Evolutionary conservation across 257 asterid species (phyloP).

Genomic region (Rauvolfia tetraphylla): DNA sequence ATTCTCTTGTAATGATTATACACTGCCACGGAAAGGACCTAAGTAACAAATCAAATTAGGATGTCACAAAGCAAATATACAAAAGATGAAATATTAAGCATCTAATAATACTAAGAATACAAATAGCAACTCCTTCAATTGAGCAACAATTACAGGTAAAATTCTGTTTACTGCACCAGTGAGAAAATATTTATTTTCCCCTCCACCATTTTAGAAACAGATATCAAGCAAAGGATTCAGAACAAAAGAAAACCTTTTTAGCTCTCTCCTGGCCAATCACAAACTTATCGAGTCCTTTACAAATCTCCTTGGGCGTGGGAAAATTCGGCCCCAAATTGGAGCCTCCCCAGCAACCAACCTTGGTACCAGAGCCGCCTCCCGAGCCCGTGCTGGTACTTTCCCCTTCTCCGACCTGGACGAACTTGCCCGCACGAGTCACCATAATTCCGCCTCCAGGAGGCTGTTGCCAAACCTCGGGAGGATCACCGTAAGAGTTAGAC

Average conservation of each 20-base stretch:
- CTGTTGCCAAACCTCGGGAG: conserved; percentile 99
- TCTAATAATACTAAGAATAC: neutral
- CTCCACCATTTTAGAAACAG: neutral
- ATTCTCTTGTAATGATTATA: conserved; percentile 99
- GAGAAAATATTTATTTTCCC: neutral
- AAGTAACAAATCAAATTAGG: conserved; percentile 15
- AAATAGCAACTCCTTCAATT: neutral
- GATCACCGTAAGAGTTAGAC: conserved; percentile 73
- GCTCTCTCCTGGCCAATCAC: conserved; percentile 98
- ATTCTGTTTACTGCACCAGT: neutral
- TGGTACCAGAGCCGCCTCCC: conserved; percentile 56
- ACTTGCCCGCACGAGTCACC: conserved; percentile 59
- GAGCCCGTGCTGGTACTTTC: conserved; percentile 47
- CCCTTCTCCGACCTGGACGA: conserved; percentile 48
- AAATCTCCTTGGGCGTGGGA: conserved; percentile 96
- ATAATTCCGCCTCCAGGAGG: conserved; percentile 71
- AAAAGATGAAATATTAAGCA: neutral
- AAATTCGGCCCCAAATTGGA: conserved; percentile 70
- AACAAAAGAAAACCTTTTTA: conserved; percentile 58
- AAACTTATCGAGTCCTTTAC: conserved; percentile 91
- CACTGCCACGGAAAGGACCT: conserved; percentile 98
- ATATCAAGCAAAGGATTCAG: conserved; percentile 4
- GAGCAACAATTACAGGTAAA: neutral
- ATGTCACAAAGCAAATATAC: neutral
- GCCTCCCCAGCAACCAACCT: conserved; percentile 87